Conservation (phyloP, 345 rosid species). For the Boechera retrofracta region DNA sequence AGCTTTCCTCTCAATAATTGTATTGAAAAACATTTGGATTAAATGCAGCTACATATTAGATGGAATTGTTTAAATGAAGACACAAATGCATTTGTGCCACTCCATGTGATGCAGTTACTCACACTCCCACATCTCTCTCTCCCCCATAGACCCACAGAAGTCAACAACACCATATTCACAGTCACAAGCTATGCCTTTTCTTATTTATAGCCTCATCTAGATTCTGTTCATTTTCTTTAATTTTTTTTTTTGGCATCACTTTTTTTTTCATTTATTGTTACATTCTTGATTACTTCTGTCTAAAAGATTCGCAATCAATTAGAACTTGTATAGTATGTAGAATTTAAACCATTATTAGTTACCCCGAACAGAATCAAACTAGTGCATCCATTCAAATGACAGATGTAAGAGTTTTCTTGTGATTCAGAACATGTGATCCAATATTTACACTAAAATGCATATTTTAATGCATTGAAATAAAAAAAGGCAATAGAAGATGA, state of each 20-base stretch:
- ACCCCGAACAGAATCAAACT: constrained; percentile 5
- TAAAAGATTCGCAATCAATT: neutral
- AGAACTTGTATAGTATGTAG: neutral
- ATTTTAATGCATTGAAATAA: neutral
- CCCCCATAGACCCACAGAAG: constrained; percentile 21
- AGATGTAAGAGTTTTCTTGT: constrained; percentile 11
- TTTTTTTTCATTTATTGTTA: neutral
- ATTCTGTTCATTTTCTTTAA: constrained; percentile 23
- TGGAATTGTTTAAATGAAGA: constrained; percentile 2
- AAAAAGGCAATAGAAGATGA: constrained; percentile 29
- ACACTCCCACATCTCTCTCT: constrained; percentile 11
- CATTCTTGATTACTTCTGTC: constrained; percentile 29
- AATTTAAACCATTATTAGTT: constrained; percentile 6
- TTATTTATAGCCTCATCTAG: constrained; percentile 40
- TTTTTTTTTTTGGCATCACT: too few relatives aligned
- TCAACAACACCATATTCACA: constrained; percentile 32
- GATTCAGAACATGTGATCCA: constrained; percentile 30
- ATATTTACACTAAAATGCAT: constrained; percentile 27
- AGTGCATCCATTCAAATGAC: constrained; percentile 2
- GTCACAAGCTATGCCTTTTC: constrained; percentile 40
- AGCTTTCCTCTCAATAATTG: constrained; percentile 22
- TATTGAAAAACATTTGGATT: constrained; percentile 30
- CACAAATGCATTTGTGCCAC: constrained; percentile 39
- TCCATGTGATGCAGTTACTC: constrained; percentile 36
- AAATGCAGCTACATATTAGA: constrained; percentile 23